phyloP scores from a whole-genome alignment of 2,329 filamentous ascomycete species.

The Epichloe aotearoae region DNA sequence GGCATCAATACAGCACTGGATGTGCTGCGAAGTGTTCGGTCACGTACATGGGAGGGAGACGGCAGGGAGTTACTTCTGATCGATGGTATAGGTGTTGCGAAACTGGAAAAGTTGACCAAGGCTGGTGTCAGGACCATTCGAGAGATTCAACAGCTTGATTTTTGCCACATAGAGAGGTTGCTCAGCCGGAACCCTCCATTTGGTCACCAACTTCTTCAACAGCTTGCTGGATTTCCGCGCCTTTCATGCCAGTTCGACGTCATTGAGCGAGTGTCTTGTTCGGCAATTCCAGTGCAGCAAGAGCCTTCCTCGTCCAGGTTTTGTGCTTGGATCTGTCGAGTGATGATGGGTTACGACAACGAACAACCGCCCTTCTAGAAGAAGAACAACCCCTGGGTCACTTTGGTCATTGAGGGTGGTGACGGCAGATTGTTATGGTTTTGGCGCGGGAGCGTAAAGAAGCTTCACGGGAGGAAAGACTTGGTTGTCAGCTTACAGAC shows the following conservation, averaged over 20 bases:
- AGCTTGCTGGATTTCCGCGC: conserved; percentile 56
- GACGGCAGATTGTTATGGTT: conserved; percentile 49
- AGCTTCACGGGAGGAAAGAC: conserved; percentile 45
- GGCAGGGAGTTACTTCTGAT: conserved; percentile 74
- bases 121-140: conserved; percentile 61
- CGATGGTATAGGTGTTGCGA: conserved; percentile 60
- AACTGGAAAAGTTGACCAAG: conserved; percentile 59
- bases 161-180: conserved; percentile 61
- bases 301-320: background rate
- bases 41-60: conserved; percentile 69
- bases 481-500: conserved; percentile 44
- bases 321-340: conserved; percentile 36
- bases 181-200: conserved; percentile 73
- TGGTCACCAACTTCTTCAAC: conserved; percentile 54
- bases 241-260: conserved; percentile 29
- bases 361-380: conserved; percentile 47
- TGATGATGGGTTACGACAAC: conserved; percentile 60
- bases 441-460: conserved; percentile 48
- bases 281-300: background rate
- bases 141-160: conserved; percentile 52
- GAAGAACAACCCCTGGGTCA: conserved; percentile 52
- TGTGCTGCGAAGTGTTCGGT: conserved; percentile 62
- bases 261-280: conserved; percentile 8
- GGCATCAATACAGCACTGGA: conserved; percentile 59
- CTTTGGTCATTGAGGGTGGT: conserved; percentile 55